Percentiles rank a stretch among this genome's conserved stretches.
Evolutionary conservation across 495 filamentous ascomycete genomes (phyloP).

Genomic region (Xylaria longipes): DNA sequence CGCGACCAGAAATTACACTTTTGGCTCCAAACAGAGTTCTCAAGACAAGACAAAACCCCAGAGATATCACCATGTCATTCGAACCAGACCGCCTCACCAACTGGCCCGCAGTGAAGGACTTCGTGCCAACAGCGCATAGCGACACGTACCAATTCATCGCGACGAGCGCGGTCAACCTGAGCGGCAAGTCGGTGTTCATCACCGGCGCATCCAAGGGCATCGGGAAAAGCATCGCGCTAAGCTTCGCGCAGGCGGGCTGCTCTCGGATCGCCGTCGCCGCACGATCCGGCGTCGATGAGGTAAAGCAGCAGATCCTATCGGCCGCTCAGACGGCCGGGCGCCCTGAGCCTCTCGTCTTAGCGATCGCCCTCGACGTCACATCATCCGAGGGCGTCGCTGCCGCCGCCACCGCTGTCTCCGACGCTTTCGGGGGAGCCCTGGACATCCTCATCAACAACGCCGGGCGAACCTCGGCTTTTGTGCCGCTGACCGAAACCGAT

Average conservation of each 20-base stretch:
- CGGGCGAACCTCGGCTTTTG: background rate
- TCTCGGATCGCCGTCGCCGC: conserved; percentile 46
- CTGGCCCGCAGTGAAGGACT: conserved; percentile 28
- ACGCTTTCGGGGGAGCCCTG: conserved; percentile 6
- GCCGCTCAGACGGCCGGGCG: conserved; percentile 37
- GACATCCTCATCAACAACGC: conserved; percentile 26
- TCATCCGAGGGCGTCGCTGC: conserved; percentile 7
- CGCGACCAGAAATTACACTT: background rate
- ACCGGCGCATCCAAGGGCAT: conserved; percentile 73
- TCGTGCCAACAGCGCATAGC: conserved; percentile 31
- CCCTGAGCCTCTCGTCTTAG: conserved; percentile 43
- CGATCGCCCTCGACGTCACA: conserved; percentile 34
- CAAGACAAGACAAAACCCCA: background rate
- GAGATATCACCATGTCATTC: conserved; percentile 4
- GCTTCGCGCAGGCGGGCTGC: conserved; percentile 52
- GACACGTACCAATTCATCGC: conserved; percentile 43
- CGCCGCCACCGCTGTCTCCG: background rate
- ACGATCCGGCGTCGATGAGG: conserved; percentile 36
- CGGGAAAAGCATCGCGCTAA: conserved; percentile 61
- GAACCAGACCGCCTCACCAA: conserved; percentile 18
- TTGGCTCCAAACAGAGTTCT: background rate
- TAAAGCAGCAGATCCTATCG: conserved; percentile 37
- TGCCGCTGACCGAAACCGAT: conserved; percentile 11
- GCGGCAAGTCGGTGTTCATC: conserved; percentile 61
- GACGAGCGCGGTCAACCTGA: conserved; percentile 41